Percentiles rank a stretch among this genome's conserved stretches.
phyloP scores from a whole-genome alignment of 306 rosid species.

The Luffa acutangula region DNA sequence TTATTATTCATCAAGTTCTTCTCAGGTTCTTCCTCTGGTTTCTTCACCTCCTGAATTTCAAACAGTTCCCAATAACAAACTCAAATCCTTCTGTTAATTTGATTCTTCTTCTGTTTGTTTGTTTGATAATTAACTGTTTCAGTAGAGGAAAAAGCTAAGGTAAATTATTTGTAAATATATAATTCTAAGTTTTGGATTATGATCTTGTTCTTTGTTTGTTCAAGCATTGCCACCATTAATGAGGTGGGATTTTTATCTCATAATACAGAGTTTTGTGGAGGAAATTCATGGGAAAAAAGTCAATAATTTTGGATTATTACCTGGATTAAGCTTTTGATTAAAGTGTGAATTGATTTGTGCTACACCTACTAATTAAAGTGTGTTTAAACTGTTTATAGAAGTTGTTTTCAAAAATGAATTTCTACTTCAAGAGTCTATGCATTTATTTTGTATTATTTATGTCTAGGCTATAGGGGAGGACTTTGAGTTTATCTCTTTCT shows the following conservation, averaged over 20 bases:
- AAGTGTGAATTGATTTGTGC: not conserved
- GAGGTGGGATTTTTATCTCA: not conserved
- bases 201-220: not conserved
- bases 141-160: not conserved
- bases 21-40: slow-evolving; percentile 71
- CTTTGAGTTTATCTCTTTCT: not conserved
- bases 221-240: not conserved
- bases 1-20: slow-evolving; percentile 41
- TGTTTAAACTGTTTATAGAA: not conserved
- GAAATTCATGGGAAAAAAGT: not conserved
- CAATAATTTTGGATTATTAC: not conserved
- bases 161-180: not conserved
- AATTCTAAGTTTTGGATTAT: not conserved
- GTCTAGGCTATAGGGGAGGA: not conserved
- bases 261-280: not conserved
- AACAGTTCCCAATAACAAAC: slow-evolving; percentile 23
- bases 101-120: not conserved
- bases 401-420: not conserved
- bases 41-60: slow-evolving; percentile 46
- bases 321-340: not conserved
- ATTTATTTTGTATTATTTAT: not conserved
- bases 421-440: not conserved
- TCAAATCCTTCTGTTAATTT: not conserved
- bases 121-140: not conserved
- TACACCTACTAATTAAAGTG: not conserved